Evolutionary conservation across 2,329 filamentous ascomycete genomes (phyloP).

Genomic region (Venturia carpophila): DNA sequence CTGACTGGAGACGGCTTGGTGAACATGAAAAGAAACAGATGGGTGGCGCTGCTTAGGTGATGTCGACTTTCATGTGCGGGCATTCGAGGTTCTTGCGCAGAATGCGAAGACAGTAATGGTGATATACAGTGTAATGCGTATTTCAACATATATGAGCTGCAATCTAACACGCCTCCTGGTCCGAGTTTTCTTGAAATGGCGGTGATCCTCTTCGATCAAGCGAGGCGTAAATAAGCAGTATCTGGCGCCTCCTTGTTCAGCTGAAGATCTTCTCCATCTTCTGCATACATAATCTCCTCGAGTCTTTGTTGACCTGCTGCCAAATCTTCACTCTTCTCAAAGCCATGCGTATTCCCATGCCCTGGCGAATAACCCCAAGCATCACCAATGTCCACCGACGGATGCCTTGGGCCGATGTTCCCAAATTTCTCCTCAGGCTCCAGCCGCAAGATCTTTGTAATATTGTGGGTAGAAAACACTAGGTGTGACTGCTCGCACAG

Average conservation of each 20-base stretch:
- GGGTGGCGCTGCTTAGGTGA: constrained; percentile 1
- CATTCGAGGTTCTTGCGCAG: too few relatives aligned
- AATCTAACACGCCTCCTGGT: neutral
- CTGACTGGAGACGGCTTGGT: constrained; percentile 11
- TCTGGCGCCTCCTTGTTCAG: neutral
- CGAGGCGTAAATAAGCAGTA: neutral
- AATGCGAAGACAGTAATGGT: neutral
- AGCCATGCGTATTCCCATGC: neutral
- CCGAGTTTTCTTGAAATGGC: too few relatives aligned
- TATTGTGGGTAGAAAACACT: neutral
- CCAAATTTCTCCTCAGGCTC: neutral
- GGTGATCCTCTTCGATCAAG: neutral
- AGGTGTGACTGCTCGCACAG: constrained; percentile 1
- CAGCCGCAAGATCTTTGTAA: neutral
- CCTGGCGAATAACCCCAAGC: neutral
- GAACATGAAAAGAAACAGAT: constrained; percentile 9
- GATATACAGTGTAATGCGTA: neutral
- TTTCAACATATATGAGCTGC: neutral
- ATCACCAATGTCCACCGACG: constrained; percentile 1
- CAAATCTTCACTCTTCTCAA: neutral
- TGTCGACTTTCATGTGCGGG: neutral
- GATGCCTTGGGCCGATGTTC: neutral
- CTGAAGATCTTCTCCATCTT: neutral
- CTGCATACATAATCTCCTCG: neutral
- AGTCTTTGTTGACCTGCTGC: neutral